Base-by-base conservation (phyloP, 2,329 filamentous ascomycete genomes). In the Endocalyx cinctus region DNA sequence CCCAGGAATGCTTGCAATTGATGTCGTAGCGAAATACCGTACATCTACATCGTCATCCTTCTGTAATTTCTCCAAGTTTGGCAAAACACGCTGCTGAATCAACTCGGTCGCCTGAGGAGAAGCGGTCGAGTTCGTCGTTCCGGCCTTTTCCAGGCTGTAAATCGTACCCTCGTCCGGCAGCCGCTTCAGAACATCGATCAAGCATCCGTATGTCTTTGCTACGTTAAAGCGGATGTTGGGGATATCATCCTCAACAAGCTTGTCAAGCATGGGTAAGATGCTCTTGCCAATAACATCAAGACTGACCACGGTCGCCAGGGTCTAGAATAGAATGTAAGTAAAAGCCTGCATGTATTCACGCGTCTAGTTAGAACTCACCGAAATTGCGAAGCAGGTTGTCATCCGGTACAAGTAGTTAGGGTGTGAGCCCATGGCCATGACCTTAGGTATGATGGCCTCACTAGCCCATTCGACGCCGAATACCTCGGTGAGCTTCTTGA, bases 191-290 rank as follows among this genome's bases (percentile, higher is more conserved):
- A 89, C 88, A 49, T 85, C 82, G 53, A 97, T 88, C 38, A 98
- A 70, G 32, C 92, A 82, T 15, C 81, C 79, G 58, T 97, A 98
- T 29, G 92, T 97, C 71, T 98, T 98, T 50, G 92, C 92, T 29
- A 98, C 92, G 63, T 98, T 98, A 77, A 98, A 98, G 32, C 92
- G 87, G 59, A 98, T 98, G 67, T 98, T 98, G 48, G 92, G 92
- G 43, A 98, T 98, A 27, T 94, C 88, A 57, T 98, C 92, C 28
- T 79, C 77, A 33, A 94, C 87, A 34, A 98, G 84, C 67, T 90
- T 87, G 63, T 95, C 87, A 58, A 98, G 79, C 74, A 98, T 97
- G 25, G 92, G 92, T 15, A 98, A 77, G 48, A 98, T 94, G 20
- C 87, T 92, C 57, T 84, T 83, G 55, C 87, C 82, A 59, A 98